Conservation (phyloP, 495 filamentous ascomycete genomes). For the Lineolata rhizophorae region DNA sequence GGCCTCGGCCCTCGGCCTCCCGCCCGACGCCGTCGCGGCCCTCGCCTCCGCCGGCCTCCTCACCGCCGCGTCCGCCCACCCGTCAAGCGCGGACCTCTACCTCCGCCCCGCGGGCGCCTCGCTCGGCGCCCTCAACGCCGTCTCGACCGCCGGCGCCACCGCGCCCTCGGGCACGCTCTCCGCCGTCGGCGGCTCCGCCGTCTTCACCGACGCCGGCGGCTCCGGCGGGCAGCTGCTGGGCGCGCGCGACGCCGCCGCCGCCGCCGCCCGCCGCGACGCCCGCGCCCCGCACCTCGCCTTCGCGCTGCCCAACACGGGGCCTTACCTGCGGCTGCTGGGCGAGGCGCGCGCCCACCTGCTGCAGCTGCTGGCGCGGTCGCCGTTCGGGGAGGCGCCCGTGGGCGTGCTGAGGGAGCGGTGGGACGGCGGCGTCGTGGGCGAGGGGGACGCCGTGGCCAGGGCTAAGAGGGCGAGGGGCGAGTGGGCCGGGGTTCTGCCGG, state of each 20-base stretch:
- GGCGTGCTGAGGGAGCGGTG: slow-evolving; percentile 49
- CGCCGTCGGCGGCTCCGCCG: slow-evolving; percentile 37
- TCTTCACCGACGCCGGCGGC: slow-evolving; percentile 30
- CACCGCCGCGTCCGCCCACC: slow-evolving; percentile 27
- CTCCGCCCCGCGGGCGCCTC: slow-evolving; percentile 36
- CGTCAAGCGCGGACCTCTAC: slow-evolving; percentile 22
- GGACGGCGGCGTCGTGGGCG: slow-evolving; percentile 49
- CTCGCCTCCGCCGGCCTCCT: slow-evolving; percentile 55
- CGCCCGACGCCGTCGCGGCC: slow-evolving; percentile 27
- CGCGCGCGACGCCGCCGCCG: background rate
- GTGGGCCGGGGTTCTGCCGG: slow-evolving; percentile 46
- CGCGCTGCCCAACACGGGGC: slow-evolving; percentile 51
- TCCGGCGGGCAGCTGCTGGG: slow-evolving; percentile 14
- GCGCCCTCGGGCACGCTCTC: slow-evolving; percentile 39
- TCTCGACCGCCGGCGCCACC: slow-evolving; percentile 29
- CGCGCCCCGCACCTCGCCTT: slow-evolving; percentile 26
- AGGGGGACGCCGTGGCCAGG: slow-evolving; percentile 26
- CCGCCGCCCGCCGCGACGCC: slow-evolving; percentile 8
- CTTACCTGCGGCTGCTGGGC: slow-evolving; percentile 48
- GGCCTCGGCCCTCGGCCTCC: slow-evolving; percentile 26
- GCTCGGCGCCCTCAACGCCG: slow-evolving; percentile 23
- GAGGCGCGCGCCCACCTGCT: slow-evolving; percentile 44
- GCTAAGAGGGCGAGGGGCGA: slow-evolving; percentile 47
- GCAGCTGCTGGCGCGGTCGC: slow-evolving; percentile 29
- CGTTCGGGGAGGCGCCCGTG: slow-evolving; percentile 41